Base-by-base conservation (phyloP, 1,284 basidiomycete species). In the Kwoniella shivajii region DNA sequence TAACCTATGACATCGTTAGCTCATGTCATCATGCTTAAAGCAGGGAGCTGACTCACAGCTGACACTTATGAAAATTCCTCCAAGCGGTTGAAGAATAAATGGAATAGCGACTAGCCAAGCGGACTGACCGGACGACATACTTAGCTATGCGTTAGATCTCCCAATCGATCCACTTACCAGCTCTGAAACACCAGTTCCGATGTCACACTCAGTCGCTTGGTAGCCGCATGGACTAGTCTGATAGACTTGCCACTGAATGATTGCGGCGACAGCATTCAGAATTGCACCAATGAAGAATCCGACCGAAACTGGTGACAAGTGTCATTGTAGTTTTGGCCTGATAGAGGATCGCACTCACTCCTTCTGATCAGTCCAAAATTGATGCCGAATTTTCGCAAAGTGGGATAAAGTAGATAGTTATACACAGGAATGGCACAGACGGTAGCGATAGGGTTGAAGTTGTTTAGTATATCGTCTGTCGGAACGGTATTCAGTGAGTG, bases 211-310 rank as follows among this genome's bases (percentile, higher is more conserved):
- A n/a, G 73, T 67, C 26, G 75, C 76, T 30, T 65, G 51, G 53
- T 72, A 67, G 9, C 79, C 79, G 56, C 80, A 81, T 0, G 74
- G 73, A 38, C 69, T 74, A 2, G 61, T 72, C 63, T 73, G 56
- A 69, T 81, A 81, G 43, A 81, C 75, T 61, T 73, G 68, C 71
- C 76, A 74, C 63, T 81, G 80, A 18, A 80, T 53, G 41, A 81
- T 76, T 6, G 78, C 77, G 6, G 75, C 76, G 62, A 73, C 70
- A 50, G 77, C 67, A 71, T 78, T 79, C 57, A 68, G 56, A 18
- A 59, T 48, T 11, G 54, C 20, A 22, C 54, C 65, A 30, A 63
- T 43, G 29, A 61, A 36, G 60, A 64, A 67, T 27, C 67, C 67
- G 18, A 60, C 43, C 3, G 41, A 37, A 26, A 63, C 56, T 51